Base-by-base conservation (phyloP, 805 yeast genomes). In the Candida hungchunana region DNA sequence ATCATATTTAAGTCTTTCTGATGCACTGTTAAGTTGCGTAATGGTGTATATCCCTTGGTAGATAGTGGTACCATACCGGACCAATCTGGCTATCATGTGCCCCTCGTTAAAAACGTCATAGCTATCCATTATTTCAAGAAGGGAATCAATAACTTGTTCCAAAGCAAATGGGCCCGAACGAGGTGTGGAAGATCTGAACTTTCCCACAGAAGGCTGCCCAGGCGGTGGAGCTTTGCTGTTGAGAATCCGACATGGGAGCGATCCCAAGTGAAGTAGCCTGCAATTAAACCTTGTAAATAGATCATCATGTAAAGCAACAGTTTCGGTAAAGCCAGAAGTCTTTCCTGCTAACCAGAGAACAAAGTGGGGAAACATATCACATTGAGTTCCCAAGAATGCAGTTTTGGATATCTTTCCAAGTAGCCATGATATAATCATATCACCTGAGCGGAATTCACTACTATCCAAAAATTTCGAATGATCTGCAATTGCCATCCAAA, bases 391-490 rank as follows among this genome's bases (percentile, higher is more conserved):
- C 3, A 20, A 28, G 14, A 39, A 36, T 12, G 32, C 14, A 2
- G 20, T 5, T 10, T 26, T 32, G 13, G 13, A 22, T 12, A 23
- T 18, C 46, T 71, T 75, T 0, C 66, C 51, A 1, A 58, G 25
- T 4, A 77, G 29, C 90, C 90, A 82, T 9, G 66, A 61, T 7
- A 63, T 49, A 0, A 78, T 55, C 31, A 58, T 64, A 11, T 58
- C 53, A 2, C 50, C 46, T 9, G 59, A 37, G n/a, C 51, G 56
- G 2, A 55, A 51, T 8, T 51, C 50, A 3, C 51, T 51, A 4
- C 64, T 50, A 15, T 59, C 60, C 14, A 63, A 53, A 2, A 51
- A 51, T 22, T 56, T 59, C 13, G 71, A 62, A 8, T 70, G 48
- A 4, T 53, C 51, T 12, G 66, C 54, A 4, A 73, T 43, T 1